Conservation (phyloP, 2,329 filamentous ascomycete species). For the Pseudocercospora cruenta region DNA sequence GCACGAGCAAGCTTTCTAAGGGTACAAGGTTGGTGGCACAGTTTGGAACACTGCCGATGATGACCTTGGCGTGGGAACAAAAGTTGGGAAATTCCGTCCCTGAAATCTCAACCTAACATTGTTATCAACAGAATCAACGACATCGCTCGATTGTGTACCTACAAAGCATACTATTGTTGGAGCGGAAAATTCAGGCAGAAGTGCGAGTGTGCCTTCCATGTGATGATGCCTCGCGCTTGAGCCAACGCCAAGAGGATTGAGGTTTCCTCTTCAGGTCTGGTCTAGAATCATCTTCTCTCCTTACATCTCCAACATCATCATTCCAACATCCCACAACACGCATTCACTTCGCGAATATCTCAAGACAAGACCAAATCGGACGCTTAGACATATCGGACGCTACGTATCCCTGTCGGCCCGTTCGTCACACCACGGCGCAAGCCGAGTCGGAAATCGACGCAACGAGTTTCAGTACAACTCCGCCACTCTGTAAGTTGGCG, state of each 20-base stretch:
- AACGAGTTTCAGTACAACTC: background rate
- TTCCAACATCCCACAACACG: background rate
- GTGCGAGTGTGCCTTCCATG: background rate
- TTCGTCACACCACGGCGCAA: conserved; percentile 1
- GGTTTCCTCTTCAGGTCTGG: background rate
- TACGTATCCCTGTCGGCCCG: conserved; percentile 1
- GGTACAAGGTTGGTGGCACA: conserved; percentile 22
- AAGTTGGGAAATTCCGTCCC: background rate
- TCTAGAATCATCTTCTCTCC: background rate
- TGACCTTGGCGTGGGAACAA: background rate
- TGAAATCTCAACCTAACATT: background rate
- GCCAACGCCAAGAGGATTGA: background rate
- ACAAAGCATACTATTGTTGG: background rate
- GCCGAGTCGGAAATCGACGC: background rate
- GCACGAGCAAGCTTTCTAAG: conserved; percentile 13
- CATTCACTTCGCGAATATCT: background rate
- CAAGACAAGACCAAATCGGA: background rate
- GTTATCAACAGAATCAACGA: background rate
- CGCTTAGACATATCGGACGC: background rate
- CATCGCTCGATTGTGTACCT: background rate
- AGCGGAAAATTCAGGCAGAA: conserved; percentile 2
- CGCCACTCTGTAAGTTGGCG: background rate
- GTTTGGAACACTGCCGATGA: conserved; percentile 10
- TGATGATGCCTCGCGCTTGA: background rate
- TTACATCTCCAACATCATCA: conserved; percentile 2